Percentiles rank a stretch among this genome's conserved stretches.
Conservation (phyloP, 495 filamentous ascomycete genomes). For the Sabuloglossum arenarium region DNA sequence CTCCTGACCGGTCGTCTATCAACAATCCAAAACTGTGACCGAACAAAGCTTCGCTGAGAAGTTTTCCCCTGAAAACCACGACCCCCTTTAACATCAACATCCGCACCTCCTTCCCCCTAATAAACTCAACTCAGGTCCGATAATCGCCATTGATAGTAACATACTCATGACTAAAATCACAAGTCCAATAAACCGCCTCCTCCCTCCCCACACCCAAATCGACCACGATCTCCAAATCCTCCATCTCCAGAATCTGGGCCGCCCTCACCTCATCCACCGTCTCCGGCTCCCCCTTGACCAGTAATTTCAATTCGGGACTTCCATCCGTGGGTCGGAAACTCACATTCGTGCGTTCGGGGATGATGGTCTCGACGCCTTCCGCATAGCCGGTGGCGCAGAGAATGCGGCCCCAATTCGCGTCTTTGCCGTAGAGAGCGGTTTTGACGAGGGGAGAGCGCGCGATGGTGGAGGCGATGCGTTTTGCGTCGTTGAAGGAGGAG, state of each 20-base stretch:
- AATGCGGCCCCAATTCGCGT: conserved; percentile 97
- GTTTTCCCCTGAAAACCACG: no score
- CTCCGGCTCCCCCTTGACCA: conserved; percentile 85
- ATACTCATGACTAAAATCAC: conserved; percentile 97
- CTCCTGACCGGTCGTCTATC: no score
- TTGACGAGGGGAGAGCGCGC: conserved; percentile 91
- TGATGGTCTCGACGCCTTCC: conserved; percentile 36
- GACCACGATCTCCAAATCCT: conserved; percentile 29
- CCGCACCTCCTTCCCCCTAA: neutral
- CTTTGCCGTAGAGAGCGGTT: conserved; percentile 87
- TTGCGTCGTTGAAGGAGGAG: conserved; percentile 31
- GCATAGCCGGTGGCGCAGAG: conserved; percentile 89
- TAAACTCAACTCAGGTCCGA: conserved; percentile 37
- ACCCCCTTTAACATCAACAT: neutral
- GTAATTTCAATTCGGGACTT: conserved; percentile 53
- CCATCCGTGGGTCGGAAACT: conserved; percentile 81
- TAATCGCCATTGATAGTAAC: conserved; percentile 89
- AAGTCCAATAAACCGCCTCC: conserved; percentile 80
- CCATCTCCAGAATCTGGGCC: conserved; percentile 64
- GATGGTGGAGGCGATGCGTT: conserved; percentile 57
- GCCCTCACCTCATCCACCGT: conserved; percentile 77
- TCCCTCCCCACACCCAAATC: conserved; percentile 19
- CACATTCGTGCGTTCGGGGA: conserved; percentile 72
- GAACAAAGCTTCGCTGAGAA: no score
- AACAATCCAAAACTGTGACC: no score